Base-by-base conservation (phyloP, 2,329 filamentous ascomycete species). In the Cladosporium oxysporum region DNA sequence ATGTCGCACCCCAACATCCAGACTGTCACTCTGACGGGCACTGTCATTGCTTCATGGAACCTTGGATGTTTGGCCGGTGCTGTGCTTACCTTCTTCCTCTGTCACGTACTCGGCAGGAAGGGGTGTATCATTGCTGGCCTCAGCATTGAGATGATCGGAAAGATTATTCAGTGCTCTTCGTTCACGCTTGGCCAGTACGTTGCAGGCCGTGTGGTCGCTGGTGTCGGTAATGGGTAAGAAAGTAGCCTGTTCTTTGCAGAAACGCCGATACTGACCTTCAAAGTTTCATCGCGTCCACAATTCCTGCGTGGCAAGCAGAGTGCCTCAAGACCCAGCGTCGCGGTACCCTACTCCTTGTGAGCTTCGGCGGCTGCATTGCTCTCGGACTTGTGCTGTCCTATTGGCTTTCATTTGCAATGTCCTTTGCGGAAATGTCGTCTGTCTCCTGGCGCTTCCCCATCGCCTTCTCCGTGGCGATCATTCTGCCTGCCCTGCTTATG, bases 221-320 rank as follows among this genome's bases (percentile, higher is more conserved):
- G 83, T 55, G 76, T 83, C 60, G 83, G 83, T n/a, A 83, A 83
- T 23, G 72, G 82, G 29, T 62, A 62, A 21, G 60, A 12, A 12
- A 23, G 4, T 4, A n/a, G 6, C 1, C 75, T 77, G 23, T 74
- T 69, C 71, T 73, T 52, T 31, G 49, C 41, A 31, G 16, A 23
- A 7, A 44, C 18, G 14, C 26, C 49, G 3, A 29, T n/a, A 21
- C 60, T 62, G 21, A 62, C 60, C 4, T 12, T 29, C 14, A 37
- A 23, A 62, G 60, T 31, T 76, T 83, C 73, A 83, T 83, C 67
- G 83, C 82, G 0, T 81, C 80, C 0, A 83, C 81, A 0, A 81
- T 83, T 23, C 81, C 81, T 10, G 82, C 78, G n/a, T 83, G 80
- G 80, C 80, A 83, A 62, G 79, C 79, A 5, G 81, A 83, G 72